Evolutionary conservation across 805 yeast genomes (phyloP).

Genomic region (Spathaspora gorwiae): DNA sequence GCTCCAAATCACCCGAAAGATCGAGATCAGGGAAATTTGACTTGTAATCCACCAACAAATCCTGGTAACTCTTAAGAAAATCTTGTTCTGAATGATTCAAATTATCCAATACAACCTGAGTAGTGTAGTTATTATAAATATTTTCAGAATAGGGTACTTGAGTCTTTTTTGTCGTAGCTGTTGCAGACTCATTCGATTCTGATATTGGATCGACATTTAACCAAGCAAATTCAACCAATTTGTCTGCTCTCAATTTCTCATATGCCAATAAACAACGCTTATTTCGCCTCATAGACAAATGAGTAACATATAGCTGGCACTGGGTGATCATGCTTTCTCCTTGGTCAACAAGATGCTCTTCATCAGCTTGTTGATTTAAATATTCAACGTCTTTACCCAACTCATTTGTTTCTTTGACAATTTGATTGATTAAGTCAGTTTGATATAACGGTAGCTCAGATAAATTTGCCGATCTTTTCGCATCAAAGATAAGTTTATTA

Average conservation of each 20-base stretch:
- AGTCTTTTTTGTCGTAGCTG: conserved; percentile 16
- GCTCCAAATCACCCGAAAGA: conserved; percentile 80
- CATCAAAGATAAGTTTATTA: conserved; percentile 76
- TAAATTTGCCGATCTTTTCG: conserved; percentile 69
- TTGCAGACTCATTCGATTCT: conserved; percentile 9
- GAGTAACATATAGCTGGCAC: conserved; percentile 65
- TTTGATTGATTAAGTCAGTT: conserved; percentile 62
- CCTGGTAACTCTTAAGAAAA: conserved; percentile 66
- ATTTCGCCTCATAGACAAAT: conserved; percentile 77
- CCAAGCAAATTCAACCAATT: conserved; percentile 70
- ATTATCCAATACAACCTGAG: conserved; percentile 38
- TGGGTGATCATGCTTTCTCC: conserved; percentile 47
- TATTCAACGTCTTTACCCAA: conserved; percentile 54
- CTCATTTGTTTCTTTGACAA: conserved; percentile 67
- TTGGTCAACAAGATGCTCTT: conserved; percentile 15
- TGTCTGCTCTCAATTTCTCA: conserved; percentile 64
- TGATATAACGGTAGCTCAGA: conserved; percentile 67
- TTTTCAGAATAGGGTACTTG: conserved; percentile 1
- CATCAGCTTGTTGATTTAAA: conserved; percentile 23
- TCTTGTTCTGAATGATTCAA: conserved; percentile 77
- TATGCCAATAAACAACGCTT: conserved; percentile 87
- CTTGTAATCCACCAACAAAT: conserved; percentile 68
- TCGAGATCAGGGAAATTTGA: conserved; percentile 80
- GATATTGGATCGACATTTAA: conserved; percentile 49
- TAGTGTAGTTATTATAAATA: conserved; percentile 19